Percentiles rank a stretch among this genome's conserved stretches.
Conservation (phyloP, 192 early-diverging fungal genomes). For the Coemansia sp. region DNA sequence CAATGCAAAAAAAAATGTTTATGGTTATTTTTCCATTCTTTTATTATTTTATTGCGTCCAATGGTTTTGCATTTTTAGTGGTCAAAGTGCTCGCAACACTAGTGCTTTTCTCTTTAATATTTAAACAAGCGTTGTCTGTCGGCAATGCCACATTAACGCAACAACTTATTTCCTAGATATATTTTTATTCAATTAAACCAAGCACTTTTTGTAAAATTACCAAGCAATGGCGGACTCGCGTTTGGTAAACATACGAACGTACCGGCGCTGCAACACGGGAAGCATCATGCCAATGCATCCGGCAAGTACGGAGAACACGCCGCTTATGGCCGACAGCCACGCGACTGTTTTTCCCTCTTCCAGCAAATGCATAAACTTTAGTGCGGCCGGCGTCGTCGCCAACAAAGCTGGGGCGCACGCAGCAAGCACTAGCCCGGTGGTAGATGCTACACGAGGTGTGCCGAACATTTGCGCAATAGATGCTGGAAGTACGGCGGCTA, state of each 20-base stretch:
- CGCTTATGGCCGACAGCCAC: constrained; percentile 28
- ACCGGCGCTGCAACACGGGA: constrained; percentile 26
- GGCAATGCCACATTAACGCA: too few species aligned
- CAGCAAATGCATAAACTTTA: constrained; percentile 17
- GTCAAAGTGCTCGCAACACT: too few species aligned
- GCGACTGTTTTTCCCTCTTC: constrained; percentile 4
- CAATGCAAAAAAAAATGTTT: too few species aligned
- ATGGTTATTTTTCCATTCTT: too few species aligned
- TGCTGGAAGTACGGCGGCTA: constrained; percentile 23
- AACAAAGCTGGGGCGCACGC: constrained; percentile 23
- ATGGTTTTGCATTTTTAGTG: too few species aligned
- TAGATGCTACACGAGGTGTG: constrained; percentile 19
- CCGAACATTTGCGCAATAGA: constrained; percentile 39
- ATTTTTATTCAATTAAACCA: background rate
- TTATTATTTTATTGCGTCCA: too few species aligned
- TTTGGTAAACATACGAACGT: constrained; percentile 1
- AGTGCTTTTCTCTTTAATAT: too few species aligned
- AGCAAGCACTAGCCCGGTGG: constrained; percentile 17
- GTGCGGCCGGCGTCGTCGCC: constrained; percentile 17
- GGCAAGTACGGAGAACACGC: constrained; percentile 24
- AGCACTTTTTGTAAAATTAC: too few species aligned
- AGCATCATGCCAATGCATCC: constrained; percentile 22
- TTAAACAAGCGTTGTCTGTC: too few species aligned
- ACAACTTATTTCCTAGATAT: too few species aligned
- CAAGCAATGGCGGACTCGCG: background rate